Base-by-base conservation (phyloP, 106 monocot genomes). In the Acanthochlamys bracteata region DNA sequence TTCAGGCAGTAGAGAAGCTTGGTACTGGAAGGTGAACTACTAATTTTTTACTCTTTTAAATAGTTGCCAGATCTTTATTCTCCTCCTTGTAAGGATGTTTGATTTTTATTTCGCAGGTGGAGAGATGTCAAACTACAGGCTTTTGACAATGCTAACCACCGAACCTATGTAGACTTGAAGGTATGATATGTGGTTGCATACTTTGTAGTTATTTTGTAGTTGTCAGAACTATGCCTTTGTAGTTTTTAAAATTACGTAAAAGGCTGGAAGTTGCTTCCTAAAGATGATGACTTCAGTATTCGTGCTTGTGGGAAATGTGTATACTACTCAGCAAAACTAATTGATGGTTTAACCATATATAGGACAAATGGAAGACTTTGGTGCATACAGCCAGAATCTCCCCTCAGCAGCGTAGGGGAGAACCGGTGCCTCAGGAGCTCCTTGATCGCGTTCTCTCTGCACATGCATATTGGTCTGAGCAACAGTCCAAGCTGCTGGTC, bases 1-100 rank as follows among this genome's bases (percentile, higher is more conserved):
- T 98, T 26, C 82, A 83, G 20, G 88, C 96, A 7, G 96, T 92
- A 15, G 96, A 98, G 74, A 80, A 78, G 46, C 85, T 98, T 16
- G 91, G 91, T 25, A 98, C 96, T 33, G 96, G 96, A 80, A 98
- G 96, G 96, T 95, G 6, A 6, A 33, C 6, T 33, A 6, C 33
- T 33, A 33, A 33, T 33, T 6, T 33, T 33, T 33, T 1, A 33
- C 33, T 33, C 33, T 33, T 33, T 1, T 6, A 33, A 33, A 33
- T 1, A 33, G 33, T 33, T 6, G 6, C 33, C 33, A 33, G 6
- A 33, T 6, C 33, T 33, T 33, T 33, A 3, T 33, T 33, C 33
- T 33, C 1, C 33, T 33, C 33, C 4, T 33, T 33, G 4, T 33
- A 33, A 33, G 41, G 39, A 17, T 41, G 39, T 16, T 59, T 66